Evolutionary conservation across 192 early-diverging fungal genomes (phyloP).

Genomic region (Coemansia sp.): DNA sequence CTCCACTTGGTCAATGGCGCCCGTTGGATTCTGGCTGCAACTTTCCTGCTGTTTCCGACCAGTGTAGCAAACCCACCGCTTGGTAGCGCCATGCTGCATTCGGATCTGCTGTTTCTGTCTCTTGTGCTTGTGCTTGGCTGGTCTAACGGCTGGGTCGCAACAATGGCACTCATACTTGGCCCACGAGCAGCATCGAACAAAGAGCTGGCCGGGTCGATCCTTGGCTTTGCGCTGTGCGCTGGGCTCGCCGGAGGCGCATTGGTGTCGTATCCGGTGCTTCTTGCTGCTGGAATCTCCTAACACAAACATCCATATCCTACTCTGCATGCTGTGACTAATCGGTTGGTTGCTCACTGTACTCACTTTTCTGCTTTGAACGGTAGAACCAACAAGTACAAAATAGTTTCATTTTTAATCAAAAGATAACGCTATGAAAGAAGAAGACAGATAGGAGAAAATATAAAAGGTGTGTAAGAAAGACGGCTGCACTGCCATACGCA

Average conservation of each 20-base stretch:
- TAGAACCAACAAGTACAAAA: not conserved
- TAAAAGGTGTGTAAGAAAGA: not conserved
- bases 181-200: slow-evolving; percentile 48
- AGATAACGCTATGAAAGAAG: not conserved
- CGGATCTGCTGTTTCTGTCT: slow-evolving; percentile 46
- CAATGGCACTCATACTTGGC: slow-evolving; percentile 64
- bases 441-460: slow-evolving; percentile 3
- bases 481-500: not conserved
- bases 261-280: slow-evolving; percentile 49
- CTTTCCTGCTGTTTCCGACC: slow-evolving; percentile 59
- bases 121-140: slow-evolving; percentile 63
- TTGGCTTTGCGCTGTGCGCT: slow-evolving; percentile 67
- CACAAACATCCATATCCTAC: not conserved
- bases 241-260: slow-evolving; percentile 68
- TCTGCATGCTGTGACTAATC: not conserved
- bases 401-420: not conserved
- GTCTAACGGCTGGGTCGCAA: slow-evolving; percentile 68
- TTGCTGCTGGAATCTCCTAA: slow-evolving; percentile 38
- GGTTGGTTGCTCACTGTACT: no score
- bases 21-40: slow-evolving; percentile 43
- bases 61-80: slow-evolving; percentile 14
- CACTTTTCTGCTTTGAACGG: no score
- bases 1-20: slow-evolving; percentile 45
- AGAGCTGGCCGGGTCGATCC: slow-evolving; percentile 66
- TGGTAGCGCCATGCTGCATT: slow-evolving; percentile 21